Evolutionary conservation across 2,329 filamentous ascomycete genomes (phyloP).

Genomic region (Pseudocercospora vitis): DNA sequence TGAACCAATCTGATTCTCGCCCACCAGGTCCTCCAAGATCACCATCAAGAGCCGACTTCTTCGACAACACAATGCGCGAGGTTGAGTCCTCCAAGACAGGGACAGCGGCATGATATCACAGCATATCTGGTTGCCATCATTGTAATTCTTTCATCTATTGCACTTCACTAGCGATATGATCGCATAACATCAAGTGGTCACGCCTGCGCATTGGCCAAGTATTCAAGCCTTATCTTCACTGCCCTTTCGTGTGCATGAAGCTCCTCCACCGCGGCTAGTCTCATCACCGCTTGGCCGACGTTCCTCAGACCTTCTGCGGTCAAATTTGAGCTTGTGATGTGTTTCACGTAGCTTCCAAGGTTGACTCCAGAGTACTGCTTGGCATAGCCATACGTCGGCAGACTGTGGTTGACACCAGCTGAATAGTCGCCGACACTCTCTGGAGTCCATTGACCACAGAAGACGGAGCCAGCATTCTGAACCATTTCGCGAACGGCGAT

Average conservation of each 20-base stretch:
- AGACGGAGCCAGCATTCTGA: conserved; percentile 92
- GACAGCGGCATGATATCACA: too few relatives aligned
- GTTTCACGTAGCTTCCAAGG: conserved; percentile 91
- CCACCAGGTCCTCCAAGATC: too few relatives aligned
- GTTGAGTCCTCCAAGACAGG: too few relatives aligned
- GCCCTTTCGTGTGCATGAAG: conserved; percentile 86
- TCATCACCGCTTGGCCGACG: conserved; percentile 88
- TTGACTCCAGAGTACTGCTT: conserved; percentile 99
- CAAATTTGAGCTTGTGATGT: conserved; percentile 92
- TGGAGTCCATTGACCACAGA: conserved; percentile 93
- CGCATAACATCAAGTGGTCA: not conserved
- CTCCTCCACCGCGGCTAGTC: conserved; percentile 89
- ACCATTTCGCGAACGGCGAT: conserved; percentile 73
- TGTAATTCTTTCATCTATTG: conserved; percentile 1
- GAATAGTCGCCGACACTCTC: conserved; percentile 98
- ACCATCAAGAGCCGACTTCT: too few relatives aligned
- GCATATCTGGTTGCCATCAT: not conserved
- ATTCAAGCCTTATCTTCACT: conserved; percentile 62
- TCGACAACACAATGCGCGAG: too few relatives aligned
- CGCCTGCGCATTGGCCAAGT: conserved; percentile 12
- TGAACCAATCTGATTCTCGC: too few relatives aligned
- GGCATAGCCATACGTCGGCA: conserved; percentile 96
- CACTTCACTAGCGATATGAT: not conserved
- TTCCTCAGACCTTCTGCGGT: conserved; percentile 81
- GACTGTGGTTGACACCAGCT: conserved; percentile 93